phyloP scores from a whole-genome alignment of 805 yeast species.

The Zygotorulaspora danielsina region DNA sequence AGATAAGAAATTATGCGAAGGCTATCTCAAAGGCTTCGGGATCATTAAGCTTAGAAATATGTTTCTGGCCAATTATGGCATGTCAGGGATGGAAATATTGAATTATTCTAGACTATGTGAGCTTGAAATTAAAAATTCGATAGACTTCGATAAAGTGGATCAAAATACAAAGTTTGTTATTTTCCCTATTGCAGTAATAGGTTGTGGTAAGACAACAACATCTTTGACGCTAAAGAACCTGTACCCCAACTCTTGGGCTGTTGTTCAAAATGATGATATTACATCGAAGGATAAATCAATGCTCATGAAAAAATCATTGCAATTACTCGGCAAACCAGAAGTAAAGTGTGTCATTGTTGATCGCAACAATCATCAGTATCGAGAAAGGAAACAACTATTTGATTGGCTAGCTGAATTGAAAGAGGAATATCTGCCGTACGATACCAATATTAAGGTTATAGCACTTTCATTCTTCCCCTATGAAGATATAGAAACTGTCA shows the following conservation, averaged over 20 bases:
- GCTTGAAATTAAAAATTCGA: constrained; percentile 38
- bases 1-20: constrained; percentile 44
- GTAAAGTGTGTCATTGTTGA: constrained; percentile 63
- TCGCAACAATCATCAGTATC: constrained; percentile 70
- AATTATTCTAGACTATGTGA: constrained; percentile 41
- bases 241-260: constrained; percentile 57
- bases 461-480: constrained; percentile 62
- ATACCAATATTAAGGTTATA: constrained; percentile 50
- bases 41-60: constrained; percentile 66
- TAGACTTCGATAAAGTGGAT: constrained; percentile 36
- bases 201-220: constrained; percentile 92
- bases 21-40: constrained; percentile 57
- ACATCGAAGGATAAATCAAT: constrained; percentile 44
- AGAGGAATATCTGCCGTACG: constrained; percentile 41
- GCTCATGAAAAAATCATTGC: constrained; percentile 46
- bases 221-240: constrained; percentile 54
- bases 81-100: constrained; percentile 57
- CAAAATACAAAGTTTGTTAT: constrained; percentile 53
- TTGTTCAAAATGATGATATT: constrained; percentile 78
- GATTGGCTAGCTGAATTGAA: constrained; percentile 45
- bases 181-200: constrained; percentile 84
- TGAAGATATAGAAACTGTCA: constrained; percentile 38
- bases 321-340: constrained; percentile 35
- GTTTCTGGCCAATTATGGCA: constrained; percentile 53
- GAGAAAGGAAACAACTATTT: constrained; percentile 68